Conservation (phyloP, 2,329 filamentous ascomycete genomes). For the Alternaria metachromatica region DNA sequence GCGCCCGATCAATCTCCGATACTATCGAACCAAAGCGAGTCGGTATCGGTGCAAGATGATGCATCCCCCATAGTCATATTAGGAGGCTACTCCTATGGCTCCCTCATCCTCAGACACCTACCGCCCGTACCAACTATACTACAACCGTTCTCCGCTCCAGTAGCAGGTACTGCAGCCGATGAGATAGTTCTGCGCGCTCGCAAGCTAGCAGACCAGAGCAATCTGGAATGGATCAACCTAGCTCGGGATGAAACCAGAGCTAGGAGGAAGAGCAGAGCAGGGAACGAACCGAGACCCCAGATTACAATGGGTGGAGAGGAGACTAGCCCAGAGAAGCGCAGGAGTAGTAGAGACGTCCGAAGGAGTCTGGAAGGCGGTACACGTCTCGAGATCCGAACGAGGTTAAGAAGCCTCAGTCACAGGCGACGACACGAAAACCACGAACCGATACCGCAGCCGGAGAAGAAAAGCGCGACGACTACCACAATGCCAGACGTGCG, state of each 20-base stretch:
- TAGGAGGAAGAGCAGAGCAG: slow-evolving; percentile 34
- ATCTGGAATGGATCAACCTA: slow-evolving; percentile 50
- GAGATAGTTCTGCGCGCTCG: slow-evolving; percentile 75
- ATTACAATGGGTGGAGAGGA: slow-evolving; percentile 57
- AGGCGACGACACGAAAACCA: slow-evolving; percentile 18
- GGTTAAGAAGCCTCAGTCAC: slow-evolving; percentile 40
- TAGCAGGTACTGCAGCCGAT: slow-evolving; percentile 64
- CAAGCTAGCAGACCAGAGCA: slow-evolving; percentile 70
- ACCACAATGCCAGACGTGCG: slow-evolving; percentile 31
- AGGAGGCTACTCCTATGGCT: slow-evolving; percentile 90
- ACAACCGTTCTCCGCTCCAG: slow-evolving; percentile 62
- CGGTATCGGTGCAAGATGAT: neutral
- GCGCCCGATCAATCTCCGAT: slow-evolving; percentile 19
- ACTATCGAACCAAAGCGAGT: neutral
- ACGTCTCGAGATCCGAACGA: slow-evolving; percentile 44
- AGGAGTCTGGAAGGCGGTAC: slow-evolving; percentile 40
- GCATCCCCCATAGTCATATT: slow-evolving; percentile 60
- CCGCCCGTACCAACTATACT: slow-evolving; percentile 66
- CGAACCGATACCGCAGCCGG: slow-evolving; percentile 11
- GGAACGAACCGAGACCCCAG: slow-evolving; percentile 28
- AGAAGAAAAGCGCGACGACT: neutral
- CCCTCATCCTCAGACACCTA: slow-evolving; percentile 77
- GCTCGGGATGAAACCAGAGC: slow-evolving; percentile 31
- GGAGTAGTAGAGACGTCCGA: slow-evolving; percentile 51
- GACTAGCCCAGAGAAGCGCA: slow-evolving; percentile 48